Evolutionary conservation across 176 grass and related monocot species (phyloP).

Genomic region (Bolboschoenus planiculmis): DNA sequence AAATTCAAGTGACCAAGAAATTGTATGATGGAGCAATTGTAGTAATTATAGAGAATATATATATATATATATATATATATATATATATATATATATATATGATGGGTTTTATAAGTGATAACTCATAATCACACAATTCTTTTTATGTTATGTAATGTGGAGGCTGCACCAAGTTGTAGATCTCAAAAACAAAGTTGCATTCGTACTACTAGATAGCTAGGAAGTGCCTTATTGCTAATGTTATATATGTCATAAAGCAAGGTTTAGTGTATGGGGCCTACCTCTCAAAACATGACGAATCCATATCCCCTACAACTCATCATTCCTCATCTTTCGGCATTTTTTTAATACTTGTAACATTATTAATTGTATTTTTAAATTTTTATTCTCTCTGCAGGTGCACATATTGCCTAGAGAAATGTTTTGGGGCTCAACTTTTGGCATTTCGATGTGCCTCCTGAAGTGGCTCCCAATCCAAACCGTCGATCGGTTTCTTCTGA

Average conservation of each 20-base stretch:
- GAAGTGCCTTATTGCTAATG: not conserved
- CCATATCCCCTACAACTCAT: slow-evolving; percentile 24
- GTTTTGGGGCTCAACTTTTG: slow-evolving; percentile 67
- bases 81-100: too few relatives aligned
- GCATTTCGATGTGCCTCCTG: slow-evolving; percentile 52
- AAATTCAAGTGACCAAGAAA: not conserved
- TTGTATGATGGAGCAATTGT: slow-evolving; percentile 4
- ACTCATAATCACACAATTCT: not conserved
- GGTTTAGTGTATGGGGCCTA: slow-evolving; percentile 39
- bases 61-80: too few relatives aligned
- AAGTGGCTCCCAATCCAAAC: slow-evolving; percentile 30
- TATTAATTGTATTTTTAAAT: not conserved
- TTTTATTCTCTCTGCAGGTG: slow-evolving; percentile 30
- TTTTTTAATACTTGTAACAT: slow-evolving; percentile 20
- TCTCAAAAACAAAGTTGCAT: slow-evolving; percentile 21
- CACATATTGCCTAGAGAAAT: slow-evolving; percentile 81
- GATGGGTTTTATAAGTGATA: not conserved
- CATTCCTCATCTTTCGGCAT: slow-evolving; percentile 9
- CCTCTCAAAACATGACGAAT: slow-evolving; percentile 15
- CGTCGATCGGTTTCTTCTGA: slow-evolving; percentile 56
- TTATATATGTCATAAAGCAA: slow-evolving; percentile 27
- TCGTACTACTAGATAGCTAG: slow-evolving; percentile 26
- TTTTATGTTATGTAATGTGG: slow-evolving; percentile 13
- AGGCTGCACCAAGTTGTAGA: slow-evolving; percentile 39
- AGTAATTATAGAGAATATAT: not conserved